Conservation (phyloP, 1,284 basidiomycete genomes). For the Sporisorium reilianum region DNA sequence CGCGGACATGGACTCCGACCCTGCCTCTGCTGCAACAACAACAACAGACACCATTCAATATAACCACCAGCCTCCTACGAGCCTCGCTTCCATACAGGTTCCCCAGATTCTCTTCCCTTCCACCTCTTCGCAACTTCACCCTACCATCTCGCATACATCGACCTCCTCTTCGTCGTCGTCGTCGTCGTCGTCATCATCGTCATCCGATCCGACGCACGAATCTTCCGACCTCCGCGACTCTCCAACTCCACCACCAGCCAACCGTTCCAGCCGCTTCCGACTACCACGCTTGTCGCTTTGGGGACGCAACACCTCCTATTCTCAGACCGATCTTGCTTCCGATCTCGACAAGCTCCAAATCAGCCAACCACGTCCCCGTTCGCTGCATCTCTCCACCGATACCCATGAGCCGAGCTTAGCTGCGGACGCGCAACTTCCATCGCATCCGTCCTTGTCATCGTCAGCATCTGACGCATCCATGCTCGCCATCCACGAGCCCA, state of each 20-base stretch:
- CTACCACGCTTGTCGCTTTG: conserved; percentile 40
- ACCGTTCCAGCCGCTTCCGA: conserved; percentile 14
- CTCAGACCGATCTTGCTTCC: conserved; percentile 3
- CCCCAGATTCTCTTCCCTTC: conserved; percentile 19
- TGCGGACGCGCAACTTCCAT: background rate
- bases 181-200: conserved; percentile 30
- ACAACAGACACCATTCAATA: conserved; percentile 13
- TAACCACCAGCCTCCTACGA: conserved; percentile 12
- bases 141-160: conserved; percentile 14
- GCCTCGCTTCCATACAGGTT: background rate
- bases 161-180: background rate
- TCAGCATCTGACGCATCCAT: conserved; percentile 7
- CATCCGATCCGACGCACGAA: conserved; percentile 16
- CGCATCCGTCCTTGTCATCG: conserved; percentile 1
- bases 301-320: conserved; percentile 26
- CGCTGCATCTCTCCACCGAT: conserved; percentile 3
- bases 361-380: conserved; percentile 4
- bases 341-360: conserved; percentile 18
- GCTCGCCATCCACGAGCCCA: conserved; percentile 11
- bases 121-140: background rate
- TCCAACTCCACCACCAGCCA: conserved; percentile 15
- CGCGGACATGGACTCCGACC: background rate
- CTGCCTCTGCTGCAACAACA: background rate
- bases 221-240: conserved; percentile 8
- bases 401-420: conserved; percentile 9